phyloP scores from a whole-genome alignment of 2,329 filamentous ascomycete species.

The Fusarium proliferatum region DNA sequence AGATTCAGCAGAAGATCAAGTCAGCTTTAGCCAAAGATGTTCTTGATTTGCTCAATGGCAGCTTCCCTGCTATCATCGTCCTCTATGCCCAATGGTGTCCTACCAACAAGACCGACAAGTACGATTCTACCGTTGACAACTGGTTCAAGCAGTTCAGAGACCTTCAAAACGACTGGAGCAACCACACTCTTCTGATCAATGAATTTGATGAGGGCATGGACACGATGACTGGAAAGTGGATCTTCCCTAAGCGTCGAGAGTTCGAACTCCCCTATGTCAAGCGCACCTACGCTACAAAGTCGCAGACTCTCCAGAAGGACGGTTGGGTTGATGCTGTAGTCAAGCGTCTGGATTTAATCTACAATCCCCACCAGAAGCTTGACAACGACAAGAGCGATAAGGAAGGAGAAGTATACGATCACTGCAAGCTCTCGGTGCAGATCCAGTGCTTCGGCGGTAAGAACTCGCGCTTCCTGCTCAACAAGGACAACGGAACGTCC shows the following conservation, averaged over 20 bases:
- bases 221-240: slow-evolving; percentile 57
- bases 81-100: slow-evolving; percentile 63
- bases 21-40: slow-evolving; percentile 51
- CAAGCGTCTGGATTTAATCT: slow-evolving; percentile 33
- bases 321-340: slow-evolving; percentile 51
- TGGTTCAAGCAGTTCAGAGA: slow-evolving; percentile 56
- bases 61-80: slow-evolving; percentile 55
- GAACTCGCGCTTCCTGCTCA: slow-evolving; percentile 54
- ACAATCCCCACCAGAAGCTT: slow-evolving; percentile 24
- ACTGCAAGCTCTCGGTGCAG: slow-evolving; percentile 58
- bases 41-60: slow-evolving; percentile 49
- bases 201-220: slow-evolving; percentile 58
- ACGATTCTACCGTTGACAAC: slow-evolving; percentile 47
- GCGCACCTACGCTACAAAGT: slow-evolving; percentile 57
- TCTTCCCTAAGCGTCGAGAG: slow-evolving; percentile 58
- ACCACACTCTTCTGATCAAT: slow-evolving; percentile 38
- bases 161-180: slow-evolving; percentile 46
- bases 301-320: slow-evolving; percentile 53
- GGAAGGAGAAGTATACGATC: slow-evolving; percentile 43
- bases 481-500: slow-evolving; percentile 58
- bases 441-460: slow-evolving; percentile 59
- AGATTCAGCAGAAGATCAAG: slow-evolving; percentile 50
- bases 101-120: slow-evolving; percentile 49
- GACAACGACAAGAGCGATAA: slow-evolving; percentile 10
- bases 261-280: slow-evolving; percentile 62